Percentiles rank a stretch among this genome's conserved stretches.
Conservation (phyloP, 2,329 filamentous ascomycete species). For the Ascochyta pisi region DNA sequence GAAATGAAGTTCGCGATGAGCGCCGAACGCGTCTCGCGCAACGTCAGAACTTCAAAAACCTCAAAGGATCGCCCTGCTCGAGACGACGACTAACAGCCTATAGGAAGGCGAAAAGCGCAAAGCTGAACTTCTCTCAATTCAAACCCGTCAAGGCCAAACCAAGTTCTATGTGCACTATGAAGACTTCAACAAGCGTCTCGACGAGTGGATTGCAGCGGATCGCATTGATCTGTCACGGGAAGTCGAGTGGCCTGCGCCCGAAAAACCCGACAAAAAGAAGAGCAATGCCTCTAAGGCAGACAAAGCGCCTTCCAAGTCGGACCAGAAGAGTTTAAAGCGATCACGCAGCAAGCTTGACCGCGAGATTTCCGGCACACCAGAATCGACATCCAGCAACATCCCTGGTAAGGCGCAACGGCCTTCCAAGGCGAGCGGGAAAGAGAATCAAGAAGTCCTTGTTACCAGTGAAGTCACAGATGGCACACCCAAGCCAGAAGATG, state of each 20-base stretch:
- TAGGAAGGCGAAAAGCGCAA: slow-evolving; percentile 83
- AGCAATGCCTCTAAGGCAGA: slow-evolving; percentile 58
- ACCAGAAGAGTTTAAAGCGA: slow-evolving; percentile 55
- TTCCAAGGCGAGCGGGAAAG: slow-evolving; percentile 66
- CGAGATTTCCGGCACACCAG: slow-evolving; percentile 63
- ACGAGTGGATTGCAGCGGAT: slow-evolving; percentile 85
- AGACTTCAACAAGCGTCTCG: slow-evolving; percentile 91
- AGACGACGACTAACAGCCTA: slow-evolving; percentile 21
- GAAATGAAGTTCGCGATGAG: slow-evolving; percentile 10
- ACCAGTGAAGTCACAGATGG: slow-evolving; percentile 57
- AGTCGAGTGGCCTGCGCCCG: slow-evolving; percentile 94
- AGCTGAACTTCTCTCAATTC: slow-evolving; percentile 95
- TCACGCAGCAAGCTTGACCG: slow-evolving; percentile 57
- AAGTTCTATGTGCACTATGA: slow-evolving; percentile 98
- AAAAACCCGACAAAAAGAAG: slow-evolving; percentile 88
- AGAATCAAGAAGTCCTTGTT: slow-evolving; percentile 61
- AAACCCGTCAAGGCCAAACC: slow-evolving; percentile 84
- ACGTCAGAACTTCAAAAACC: slow-evolving; percentile 17
- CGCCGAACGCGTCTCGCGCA: slow-evolving; percentile 12
- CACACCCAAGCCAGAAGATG: slow-evolving; percentile 60
- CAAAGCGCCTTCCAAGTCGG: slow-evolving; percentile 52
- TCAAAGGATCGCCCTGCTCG: neutral
- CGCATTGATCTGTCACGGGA: slow-evolving; percentile 88
- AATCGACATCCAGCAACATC: slow-evolving; percentile 59
- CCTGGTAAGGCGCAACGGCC: slow-evolving; percentile 55